phyloP scores from a whole-genome alignment of 2,329 filamentous ascomycete species.

The Leptodontidium sp. region DNA sequence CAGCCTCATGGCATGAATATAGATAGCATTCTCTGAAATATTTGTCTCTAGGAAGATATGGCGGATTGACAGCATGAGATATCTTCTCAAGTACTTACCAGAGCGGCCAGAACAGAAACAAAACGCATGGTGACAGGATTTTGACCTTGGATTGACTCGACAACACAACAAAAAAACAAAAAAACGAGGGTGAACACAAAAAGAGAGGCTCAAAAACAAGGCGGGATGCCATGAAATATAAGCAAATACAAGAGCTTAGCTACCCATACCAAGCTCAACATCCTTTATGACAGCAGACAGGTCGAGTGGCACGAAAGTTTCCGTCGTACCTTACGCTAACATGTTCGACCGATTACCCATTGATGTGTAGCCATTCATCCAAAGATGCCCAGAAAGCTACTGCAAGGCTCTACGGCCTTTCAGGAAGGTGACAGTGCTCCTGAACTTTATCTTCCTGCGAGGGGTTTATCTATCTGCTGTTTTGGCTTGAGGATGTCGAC shows the following conservation, averaged over 20 bases:
- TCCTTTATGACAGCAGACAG: background rate
- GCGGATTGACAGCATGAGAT: background rate
- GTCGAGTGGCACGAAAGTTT: conserved; percentile 15
- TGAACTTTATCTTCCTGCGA: background rate
- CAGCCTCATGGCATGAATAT: no score
- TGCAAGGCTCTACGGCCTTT: conserved; percentile 1
- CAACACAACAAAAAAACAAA: background rate
- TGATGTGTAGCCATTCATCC: conserved; percentile 17
- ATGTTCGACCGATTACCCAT: conserved; percentile 5
- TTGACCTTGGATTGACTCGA: background rate
- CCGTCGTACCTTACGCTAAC: background rate
- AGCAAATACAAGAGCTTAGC: conserved; percentile 11
- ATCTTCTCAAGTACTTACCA: background rate
- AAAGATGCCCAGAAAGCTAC: conserved; percentile 9
- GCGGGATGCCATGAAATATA: conserved; percentile 5
- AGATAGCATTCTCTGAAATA: no score
- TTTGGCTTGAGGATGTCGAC: conserved; percentile 5
- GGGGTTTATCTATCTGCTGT: background rate
- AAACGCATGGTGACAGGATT: background rate
- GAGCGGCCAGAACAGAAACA: conserved; percentile 4
- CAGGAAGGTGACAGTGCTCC: background rate
- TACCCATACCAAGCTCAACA: background rate
- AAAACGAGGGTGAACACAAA: background rate
- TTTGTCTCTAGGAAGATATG: no score
- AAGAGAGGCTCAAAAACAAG: background rate